Evolutionary conservation across 1,284 basidiomycete species (phyloP), one percentile per base, ranked within the genome.

Genomic region (Cutaneotrichosporon mucoides): DNA sequence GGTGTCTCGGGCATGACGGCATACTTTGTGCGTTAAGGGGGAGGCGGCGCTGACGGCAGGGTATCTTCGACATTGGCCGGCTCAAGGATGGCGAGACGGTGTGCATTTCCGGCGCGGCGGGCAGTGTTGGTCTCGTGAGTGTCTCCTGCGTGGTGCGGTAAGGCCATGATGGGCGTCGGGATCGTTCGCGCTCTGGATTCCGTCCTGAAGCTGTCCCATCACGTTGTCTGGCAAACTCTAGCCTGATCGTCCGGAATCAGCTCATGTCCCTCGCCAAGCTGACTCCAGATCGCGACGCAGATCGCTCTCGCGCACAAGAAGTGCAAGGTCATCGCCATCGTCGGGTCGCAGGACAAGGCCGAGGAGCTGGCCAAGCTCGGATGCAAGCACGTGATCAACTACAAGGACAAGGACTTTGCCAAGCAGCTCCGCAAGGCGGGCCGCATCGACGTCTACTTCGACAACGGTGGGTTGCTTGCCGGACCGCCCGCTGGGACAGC

Each of bases 31-130:
- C 69, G 54, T 71, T 8, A 3, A 10, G n/a, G 34, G n/a, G 3
- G 13, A 38, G 40, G 24, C 90, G 12, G 12, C 10, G 11, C 47
- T 49, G 35, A 49, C 35, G 11, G n/a, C 11, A 49, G 47, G 47
- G 92, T n/a, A 81, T 94, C 42, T 81, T 85, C 71, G 88, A 91
- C 56, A 81, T 94, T 47, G 90, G 86, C 34, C 73, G 88, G 62
- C 73, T 93, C 68, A 88, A 93, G 73, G 76, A 85, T 0, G 90
- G 90, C 9, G 91, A 95, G 60, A 88, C 84, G 0, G 84, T 94
- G 50, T 83, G 94, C 34, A 87, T 95, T 16, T 90, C 89, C 1
- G 92, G 90, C 16, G 92, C 92, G 0, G 92, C 91, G 16, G 92
- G 92, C n/a, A 86, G 90, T 4, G 89, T 91, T 15, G 78, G 81